Evolutionary conservation across 2,329 filamentous ascomycete genomes (phyloP).

Genomic region (Aspergillus novoparasiticus): DNA sequence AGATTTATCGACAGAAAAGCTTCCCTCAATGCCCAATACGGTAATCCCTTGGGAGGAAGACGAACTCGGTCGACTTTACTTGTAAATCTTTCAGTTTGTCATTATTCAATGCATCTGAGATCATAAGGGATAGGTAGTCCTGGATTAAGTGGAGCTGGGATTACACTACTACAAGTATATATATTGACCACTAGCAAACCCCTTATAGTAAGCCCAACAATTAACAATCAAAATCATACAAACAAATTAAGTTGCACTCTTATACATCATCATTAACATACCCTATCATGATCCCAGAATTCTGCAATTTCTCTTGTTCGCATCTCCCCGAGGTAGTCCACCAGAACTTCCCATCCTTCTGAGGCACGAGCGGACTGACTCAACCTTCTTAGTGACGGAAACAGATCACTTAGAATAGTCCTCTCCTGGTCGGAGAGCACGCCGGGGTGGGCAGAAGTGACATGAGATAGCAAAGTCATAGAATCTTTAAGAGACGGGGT

Average conservation of each 20-base stretch:
- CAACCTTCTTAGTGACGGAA: constrained; percentile 24
- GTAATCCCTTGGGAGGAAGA: neutral
- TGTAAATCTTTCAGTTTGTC: neutral
- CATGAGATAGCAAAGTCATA: constrained; percentile 25
- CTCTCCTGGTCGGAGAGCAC: constrained; percentile 29
- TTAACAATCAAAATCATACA: neutral
- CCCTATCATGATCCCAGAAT: constrained; percentile 42
- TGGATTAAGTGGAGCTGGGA: neutral
- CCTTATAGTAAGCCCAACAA: neutral
- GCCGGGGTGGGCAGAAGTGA: constrained; percentile 19
- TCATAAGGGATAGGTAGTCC: neutral
- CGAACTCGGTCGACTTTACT: neutral
- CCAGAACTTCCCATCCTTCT: constrained; percentile 27
- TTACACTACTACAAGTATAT: neutral
- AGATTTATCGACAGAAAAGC: neutral
- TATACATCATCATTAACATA: constrained; percentile 23
- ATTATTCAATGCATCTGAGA: neutral
- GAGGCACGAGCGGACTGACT: constrained; percentile 21
- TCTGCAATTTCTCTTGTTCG: constrained; percentile 33
- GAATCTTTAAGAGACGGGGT: constrained; percentile 15
- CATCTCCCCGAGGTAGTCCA: constrained; percentile 35
- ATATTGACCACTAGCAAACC: neutral
- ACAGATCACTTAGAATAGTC: constrained; percentile 36
- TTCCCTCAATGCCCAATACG: neutral
- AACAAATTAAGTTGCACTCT: neutral